These are phyloP conservation scores for Akanthomyces dipterigenus DNA, from an alignment of 2,329 filamentous ascomycete genomes.

Conservation along the genomic window DNA sequence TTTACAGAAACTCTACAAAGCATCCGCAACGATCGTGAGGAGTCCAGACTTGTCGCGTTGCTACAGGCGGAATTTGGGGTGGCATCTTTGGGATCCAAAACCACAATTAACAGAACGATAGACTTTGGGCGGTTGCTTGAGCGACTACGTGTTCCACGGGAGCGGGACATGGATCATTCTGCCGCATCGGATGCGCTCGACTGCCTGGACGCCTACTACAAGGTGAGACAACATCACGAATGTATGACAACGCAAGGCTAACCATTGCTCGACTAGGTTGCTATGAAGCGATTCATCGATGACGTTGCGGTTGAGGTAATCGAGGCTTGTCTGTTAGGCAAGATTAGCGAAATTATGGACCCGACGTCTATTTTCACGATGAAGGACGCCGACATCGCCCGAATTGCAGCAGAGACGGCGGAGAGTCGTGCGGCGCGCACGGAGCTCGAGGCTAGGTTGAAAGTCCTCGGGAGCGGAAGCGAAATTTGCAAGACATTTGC, in stretches of 20 bases:
- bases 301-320: constrained; percentile 21
- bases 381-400: constrained; percentile 14
- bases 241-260: background rate
- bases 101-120: background rate
- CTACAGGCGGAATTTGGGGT: background rate
- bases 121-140: background rate
- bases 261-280: constrained; percentile 14
- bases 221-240: constrained; percentile 19
- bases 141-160: background rate
- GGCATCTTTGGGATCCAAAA: background rate
- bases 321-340: constrained; percentile 17
- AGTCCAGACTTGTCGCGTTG: background rate
- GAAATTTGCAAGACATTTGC: constrained; percentile 4
- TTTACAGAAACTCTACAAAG: background rate
- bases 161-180: constrained; percentile 23
- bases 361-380: constrained; percentile 17
- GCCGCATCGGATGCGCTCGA: constrained; percentile 29
- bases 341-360: constrained; percentile 17
- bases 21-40: background rate
- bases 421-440: background rate
- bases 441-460: background rate
- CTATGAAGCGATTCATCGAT: constrained; percentile 18
- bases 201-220: constrained; percentile 34
- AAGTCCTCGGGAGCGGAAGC: background rate
- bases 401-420: constrained; percentile 18